These are phyloP conservation scores for Solanum lycopersicoides DNA, from an alignment of 257 asterid genomes.

Conservation along the genomic window DNA sequence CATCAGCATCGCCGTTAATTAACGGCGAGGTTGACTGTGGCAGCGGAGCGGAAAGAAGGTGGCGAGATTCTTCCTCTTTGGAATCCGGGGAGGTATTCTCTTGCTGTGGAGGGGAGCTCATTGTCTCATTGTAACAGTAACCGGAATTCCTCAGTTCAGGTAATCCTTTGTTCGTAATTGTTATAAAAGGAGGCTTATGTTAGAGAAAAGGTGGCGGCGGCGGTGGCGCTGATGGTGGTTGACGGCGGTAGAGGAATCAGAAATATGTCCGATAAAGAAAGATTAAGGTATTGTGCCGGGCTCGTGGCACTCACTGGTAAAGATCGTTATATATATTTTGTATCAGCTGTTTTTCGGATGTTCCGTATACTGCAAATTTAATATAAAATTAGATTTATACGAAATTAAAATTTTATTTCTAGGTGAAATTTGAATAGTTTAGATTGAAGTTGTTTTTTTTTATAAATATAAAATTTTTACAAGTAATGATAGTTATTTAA, in stretches of 20 bases:
- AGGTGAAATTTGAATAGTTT: too few species aligned
- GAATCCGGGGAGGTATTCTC: conserved; percentile 20
- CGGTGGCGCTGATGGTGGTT: neutral
- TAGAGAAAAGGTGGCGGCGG: neutral
- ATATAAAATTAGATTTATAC: too few species aligned
- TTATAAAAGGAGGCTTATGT: neutral
- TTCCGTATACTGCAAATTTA: too few species aligned
- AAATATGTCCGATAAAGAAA: neutral
- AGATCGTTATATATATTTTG: neutral
- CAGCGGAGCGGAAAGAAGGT: conserved; percentile 25
- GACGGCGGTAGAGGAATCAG: neutral
- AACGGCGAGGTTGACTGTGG: conserved; percentile 17
- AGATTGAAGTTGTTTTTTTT: too few species aligned
- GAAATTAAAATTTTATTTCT: too few species aligned
- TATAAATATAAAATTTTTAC: neutral
- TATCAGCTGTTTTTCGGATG: neutral
- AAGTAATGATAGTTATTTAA: neutral
- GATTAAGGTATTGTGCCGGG: neutral
- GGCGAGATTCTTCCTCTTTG: conserved; percentile 45
- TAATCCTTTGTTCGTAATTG: neutral
- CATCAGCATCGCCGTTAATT: neutral
- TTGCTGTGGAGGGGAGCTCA: conserved; percentile 37
- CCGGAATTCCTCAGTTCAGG: neutral
- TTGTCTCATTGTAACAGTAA: conserved; percentile 5
- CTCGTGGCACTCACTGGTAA: conserved; percentile 3